phyloP scores from a whole-genome alignment of 441 rosid species.

The Pelargonium australe region DNA sequence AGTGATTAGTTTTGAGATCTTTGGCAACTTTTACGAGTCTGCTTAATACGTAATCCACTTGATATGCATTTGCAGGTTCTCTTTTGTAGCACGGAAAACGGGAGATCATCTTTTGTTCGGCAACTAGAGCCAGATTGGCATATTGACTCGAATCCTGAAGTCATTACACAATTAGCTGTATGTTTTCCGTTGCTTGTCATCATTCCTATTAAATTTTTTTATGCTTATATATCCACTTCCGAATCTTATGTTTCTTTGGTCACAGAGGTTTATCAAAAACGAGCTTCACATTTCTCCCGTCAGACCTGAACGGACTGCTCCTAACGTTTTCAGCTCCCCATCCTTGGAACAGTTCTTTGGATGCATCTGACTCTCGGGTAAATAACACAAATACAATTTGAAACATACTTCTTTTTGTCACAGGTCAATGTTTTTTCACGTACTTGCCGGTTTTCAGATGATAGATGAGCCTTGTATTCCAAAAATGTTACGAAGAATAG shows the following conservation, averaged over 20 bases:
- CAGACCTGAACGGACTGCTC: conserved; percentile 53
- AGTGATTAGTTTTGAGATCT: not conserved
- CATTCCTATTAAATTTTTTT: not conserved
- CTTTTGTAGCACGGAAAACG: conserved; percentile 86
- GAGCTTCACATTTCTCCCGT: conserved; percentile 65
- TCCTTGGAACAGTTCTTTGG: conserved; percentile 88
- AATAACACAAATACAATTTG: conserved; percentile 20
- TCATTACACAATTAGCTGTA: conserved; percentile 78
- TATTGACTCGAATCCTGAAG: conserved; percentile 75
- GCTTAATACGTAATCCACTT: not conserved
- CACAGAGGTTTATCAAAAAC: conserved; percentile 83
- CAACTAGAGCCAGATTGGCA: conserved; percentile 99
- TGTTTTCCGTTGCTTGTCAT: not conserved
- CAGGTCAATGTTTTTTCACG: conserved; percentile 14
- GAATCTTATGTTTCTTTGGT: not conserved
- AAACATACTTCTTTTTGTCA: conserved; percentile 6
- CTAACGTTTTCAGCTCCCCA: conserved; percentile 66
- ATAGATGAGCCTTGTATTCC: conserved; percentile 10
- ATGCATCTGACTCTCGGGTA: conserved; percentile 33
- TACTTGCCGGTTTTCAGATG: conserved; percentile 7
- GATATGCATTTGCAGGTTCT: conserved; percentile 62
- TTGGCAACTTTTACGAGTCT: not conserved
- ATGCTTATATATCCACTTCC: conserved; percentile 1
- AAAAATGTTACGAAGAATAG: conserved; percentile 3
- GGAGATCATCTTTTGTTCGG: conserved; percentile 86